Base-by-base conservation (phyloP, 768 basidiomycete genomes). In the Rhodotorula graminis region DNA sequence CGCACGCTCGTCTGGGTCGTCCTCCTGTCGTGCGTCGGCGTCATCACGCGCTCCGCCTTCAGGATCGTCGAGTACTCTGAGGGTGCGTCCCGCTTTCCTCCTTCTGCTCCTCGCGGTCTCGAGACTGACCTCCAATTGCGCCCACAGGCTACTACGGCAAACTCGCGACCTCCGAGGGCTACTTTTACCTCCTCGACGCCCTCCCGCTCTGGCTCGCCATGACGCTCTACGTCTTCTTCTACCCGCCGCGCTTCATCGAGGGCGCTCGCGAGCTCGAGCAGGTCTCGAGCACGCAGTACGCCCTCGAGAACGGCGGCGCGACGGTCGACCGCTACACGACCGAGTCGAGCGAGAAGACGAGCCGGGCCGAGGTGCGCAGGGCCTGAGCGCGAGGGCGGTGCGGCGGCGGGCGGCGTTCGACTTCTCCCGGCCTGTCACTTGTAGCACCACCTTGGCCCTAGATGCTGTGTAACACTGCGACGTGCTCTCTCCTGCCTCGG, bases 131-230 rank as follows among this genome's bases (percentile, higher is more conserved):
- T 5, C 16, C 21, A 2, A 1, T 1, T n/a, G 7, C 52, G 1
- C 53, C 1, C 53, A 29, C 53, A 55, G 53, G 53, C 53, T 55
- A 55, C 53, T 55, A 29, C 53, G 53, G 53, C 53, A 29, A 23
- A 23, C 56, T 57, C 25, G 58, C 37, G 25, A 42, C 58, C 1
- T 5, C 19, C 40, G 37, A 59, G 37, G 40, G 44, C 29, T 57
- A 71, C 65, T 74, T 77, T 58, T 77, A 70, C 57, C 1, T 40
- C 42, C 70, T 75, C 60, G 76, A 77, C 64, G 71, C 71, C 23
- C 52, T 77, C 23, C 73, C 73, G 23, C 67, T 77, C 59, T 70
- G 65, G 65, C 69, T 74, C 44, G 61, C 67, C 27, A 66, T 77
- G 66, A 18, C 56, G 15, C 47, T 70, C 58, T 77, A 71, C 60